Percentiles rank a stretch among this genome's conserved stretches.
These are phyloP conservation scores for Backusella australiensis DNA, from an alignment of 192 early-diverging fungal species.

Conservation along the genomic window DNA sequence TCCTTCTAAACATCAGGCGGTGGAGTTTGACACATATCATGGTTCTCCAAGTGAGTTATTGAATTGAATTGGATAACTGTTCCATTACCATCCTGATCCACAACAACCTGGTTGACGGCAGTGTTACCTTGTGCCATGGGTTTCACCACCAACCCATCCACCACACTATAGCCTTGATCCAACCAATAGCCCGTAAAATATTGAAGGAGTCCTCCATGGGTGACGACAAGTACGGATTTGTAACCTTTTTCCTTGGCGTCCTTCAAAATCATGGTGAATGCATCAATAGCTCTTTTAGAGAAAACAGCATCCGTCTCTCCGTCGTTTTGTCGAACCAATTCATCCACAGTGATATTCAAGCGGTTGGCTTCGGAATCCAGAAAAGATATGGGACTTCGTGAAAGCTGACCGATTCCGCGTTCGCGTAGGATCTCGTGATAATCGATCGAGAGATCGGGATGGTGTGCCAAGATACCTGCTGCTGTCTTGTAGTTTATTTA, in stretches of 20 bases:
- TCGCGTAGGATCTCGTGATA: conserved; percentile 14
- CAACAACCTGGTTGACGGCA: background rate
- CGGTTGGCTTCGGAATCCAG: background rate
- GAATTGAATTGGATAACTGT: background rate
- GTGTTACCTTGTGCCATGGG: conserved; percentile 10
- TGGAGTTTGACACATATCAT: background rate
- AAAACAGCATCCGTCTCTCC: conserved; percentile 24
- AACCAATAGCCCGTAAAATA: conserved; percentile 8
- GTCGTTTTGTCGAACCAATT: background rate
- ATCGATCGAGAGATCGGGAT: background rate
- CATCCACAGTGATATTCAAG: background rate
- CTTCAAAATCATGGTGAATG: conserved; percentile 10
- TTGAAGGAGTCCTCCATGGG: conserved; percentile 27
- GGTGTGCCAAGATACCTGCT: conserved; percentile 8
- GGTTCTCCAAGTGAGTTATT: background rate
- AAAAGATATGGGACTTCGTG: background rate
- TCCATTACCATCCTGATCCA: background rate
- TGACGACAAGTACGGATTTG: conserved; percentile 21
- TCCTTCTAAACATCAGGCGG: conserved; percentile 10
- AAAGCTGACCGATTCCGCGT: conserved; percentile 22
- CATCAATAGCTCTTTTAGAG: background rate
- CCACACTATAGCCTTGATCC: background rate
- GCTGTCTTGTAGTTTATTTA: conserved; percentile 15
- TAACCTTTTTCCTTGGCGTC: conserved; percentile 10
- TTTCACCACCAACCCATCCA: background rate